A percentile compares a stretch with the other conserved stretches of the same genome.
These are phyloP conservation scores for Rhizomucor pusillus DNA, from an alignment of 371 early-diverging fungal species.

Conservation along the genomic window DNA sequence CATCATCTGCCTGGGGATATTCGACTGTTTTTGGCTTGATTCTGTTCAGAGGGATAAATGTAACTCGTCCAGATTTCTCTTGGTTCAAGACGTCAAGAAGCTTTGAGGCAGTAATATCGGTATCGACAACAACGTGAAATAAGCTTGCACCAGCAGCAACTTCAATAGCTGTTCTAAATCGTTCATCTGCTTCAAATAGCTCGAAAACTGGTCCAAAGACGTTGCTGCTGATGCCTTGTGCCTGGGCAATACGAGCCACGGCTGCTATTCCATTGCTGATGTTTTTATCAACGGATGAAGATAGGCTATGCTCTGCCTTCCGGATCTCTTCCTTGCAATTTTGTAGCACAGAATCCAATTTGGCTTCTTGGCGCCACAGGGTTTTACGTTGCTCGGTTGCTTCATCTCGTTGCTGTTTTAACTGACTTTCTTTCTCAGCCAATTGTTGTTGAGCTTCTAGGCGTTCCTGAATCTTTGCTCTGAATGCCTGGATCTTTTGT, in stretches of 20 bases:
- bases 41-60: slow-evolving; percentile 97
- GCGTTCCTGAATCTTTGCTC: slow-evolving; percentile 39
- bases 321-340: slow-evolving; percentile 73
- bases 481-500: slow-evolving; percentile 37
- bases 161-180: slow-evolving; percentile 87
- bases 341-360: slow-evolving; percentile 64
- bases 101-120: slow-evolving; percentile 83
- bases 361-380: slow-evolving; percentile 91
- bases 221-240: slow-evolving; percentile 62
- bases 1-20: slow-evolving; percentile 75
- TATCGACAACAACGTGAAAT: slow-evolving; percentile 97
- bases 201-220: slow-evolving; percentile 93
- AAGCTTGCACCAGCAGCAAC: slow-evolving; percentile 87
- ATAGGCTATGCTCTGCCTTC: slow-evolving; percentile 71
- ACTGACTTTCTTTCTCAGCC: slow-evolving; percentile 21
- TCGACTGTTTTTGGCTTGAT: slow-evolving; percentile 57
- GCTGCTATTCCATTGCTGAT: slow-evolving; percentile 75
- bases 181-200: slow-evolving; percentile 85
- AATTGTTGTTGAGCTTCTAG: slow-evolving; percentile 32
- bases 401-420: slow-evolving; percentile 51
- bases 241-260: slow-evolving; percentile 63
- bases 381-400: slow-evolving; percentile 77
- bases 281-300: slow-evolving; percentile 77
- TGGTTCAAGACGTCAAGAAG: slow-evolving; percentile 75
- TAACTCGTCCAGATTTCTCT: slow-evolving; percentile 84